These are phyloP conservation scores for Globisporangium lucens DNA, from an alignment of 352 stramenopile species.

Conservation along the genomic window DNA sequence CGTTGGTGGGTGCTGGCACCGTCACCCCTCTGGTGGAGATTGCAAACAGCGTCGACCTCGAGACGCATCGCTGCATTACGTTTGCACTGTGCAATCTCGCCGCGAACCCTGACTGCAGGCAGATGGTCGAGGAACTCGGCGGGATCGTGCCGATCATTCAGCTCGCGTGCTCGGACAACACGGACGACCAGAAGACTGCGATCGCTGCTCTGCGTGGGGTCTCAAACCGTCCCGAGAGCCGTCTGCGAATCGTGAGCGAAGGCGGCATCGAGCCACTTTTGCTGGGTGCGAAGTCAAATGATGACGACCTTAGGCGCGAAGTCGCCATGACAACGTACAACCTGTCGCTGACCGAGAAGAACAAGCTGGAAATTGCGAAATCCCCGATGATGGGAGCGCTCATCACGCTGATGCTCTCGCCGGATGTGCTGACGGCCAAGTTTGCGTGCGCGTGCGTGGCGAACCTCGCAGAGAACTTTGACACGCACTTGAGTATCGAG, in stretches of 20 bases:
- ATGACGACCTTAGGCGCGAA: constrained; percentile 83
- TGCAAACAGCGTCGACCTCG: constrained; percentile 88
- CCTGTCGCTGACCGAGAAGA: constrained; percentile 92
- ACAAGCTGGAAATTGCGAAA: constrained; percentile 91
- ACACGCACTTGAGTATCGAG: constrained; percentile 86
- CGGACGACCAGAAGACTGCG: constrained; percentile 87
- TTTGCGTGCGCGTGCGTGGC: constrained; percentile 85
- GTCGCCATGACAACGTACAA: constrained; percentile 90
- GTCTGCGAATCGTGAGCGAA: constrained; percentile 87
- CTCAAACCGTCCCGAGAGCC: constrained; percentile 75
- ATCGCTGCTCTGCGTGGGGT: constrained; percentile 91
- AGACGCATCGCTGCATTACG: constrained; percentile 95
- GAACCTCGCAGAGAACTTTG: constrained; percentile 92
- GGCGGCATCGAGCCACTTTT: constrained; percentile 88
- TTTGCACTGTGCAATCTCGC: constrained; percentile 96
- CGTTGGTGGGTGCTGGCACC: constrained; percentile 81
- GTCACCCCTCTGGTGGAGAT: constrained; percentile 92
- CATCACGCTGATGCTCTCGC: constrained; percentile 82
- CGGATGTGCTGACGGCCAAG: constrained; percentile 61
- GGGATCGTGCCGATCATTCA: constrained; percentile 94
- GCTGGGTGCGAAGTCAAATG: constrained; percentile 69
- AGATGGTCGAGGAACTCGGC: constrained; percentile 90
- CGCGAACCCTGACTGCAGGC: constrained; percentile 78
- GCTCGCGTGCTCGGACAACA: constrained; percentile 89
- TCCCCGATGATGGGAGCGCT: constrained; percentile 80